These are phyloP conservation scores for Trametes villosa DNA, from an alignment of 768 basidiomycete genomes.

Conservation along the genomic window DNA sequence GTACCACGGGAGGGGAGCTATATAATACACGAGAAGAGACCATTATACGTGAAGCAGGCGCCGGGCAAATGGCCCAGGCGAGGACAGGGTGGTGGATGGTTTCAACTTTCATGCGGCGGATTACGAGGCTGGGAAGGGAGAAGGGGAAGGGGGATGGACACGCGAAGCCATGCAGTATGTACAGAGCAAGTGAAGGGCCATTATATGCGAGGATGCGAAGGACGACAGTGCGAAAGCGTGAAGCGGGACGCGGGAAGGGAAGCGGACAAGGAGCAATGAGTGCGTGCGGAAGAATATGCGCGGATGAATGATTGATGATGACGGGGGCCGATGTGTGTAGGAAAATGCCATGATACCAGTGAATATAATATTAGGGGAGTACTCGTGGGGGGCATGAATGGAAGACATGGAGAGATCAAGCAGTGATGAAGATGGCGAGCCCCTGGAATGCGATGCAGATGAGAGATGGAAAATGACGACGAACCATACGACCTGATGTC, in stretches of 20 bases:
- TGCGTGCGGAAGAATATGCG: background rate
- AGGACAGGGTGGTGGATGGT: background rate
- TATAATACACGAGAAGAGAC: conserved; percentile 12
- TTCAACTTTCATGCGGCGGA: background rate
- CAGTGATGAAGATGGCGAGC: background rate
- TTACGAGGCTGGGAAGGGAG: background rate
- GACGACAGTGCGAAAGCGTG: conserved; percentile 17
- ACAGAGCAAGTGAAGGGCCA: conserved; percentile 16
- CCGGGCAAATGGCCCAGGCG: too few relatives aligned
- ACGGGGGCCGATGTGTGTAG: background rate
- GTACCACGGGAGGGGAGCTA: background rate
- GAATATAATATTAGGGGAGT: conserved; percentile 17
- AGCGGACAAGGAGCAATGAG: background rate
- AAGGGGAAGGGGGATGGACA: background rate
- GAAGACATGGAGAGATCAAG: background rate
- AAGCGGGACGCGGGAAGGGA: conserved; percentile 8
- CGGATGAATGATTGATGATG: background rate
- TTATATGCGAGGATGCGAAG: conserved; percentile 23
- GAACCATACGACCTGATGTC: background rate
- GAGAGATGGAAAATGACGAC: background rate
- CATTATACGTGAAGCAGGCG: conserved; percentile 1
- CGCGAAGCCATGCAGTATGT: conserved; percentile 5
- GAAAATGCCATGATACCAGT: conserved; percentile 16
- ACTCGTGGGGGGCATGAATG: conserved; percentile 3
- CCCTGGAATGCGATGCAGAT: background rate